Conservation (phyloP, 2,329 filamentous ascomycete genomes). For the Penicillium crustosum region DNA sequence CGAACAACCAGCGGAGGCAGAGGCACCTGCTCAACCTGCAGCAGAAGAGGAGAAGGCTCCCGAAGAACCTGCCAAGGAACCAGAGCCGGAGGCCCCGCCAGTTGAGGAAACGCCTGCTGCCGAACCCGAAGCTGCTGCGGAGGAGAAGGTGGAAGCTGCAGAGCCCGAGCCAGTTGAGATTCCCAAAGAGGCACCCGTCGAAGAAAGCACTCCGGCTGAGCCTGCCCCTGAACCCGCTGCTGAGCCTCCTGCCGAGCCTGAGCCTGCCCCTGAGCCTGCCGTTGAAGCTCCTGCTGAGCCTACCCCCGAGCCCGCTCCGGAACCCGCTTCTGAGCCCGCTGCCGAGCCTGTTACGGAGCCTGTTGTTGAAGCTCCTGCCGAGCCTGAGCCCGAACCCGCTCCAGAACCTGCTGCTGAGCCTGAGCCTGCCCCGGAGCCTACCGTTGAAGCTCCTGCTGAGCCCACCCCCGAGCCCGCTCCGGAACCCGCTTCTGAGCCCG, state of each 20-base stretch:
- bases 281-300: neutral
- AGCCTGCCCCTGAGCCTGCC: constrained; percentile 3
- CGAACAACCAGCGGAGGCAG: neutral
- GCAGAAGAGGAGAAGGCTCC: neutral
- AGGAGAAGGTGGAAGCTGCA: neutral
- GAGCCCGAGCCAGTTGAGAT: constrained; percentile 9
- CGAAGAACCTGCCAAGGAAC: constrained; percentile 8
- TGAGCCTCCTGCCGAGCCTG: neutral
- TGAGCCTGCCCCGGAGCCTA: constrained; percentile 5
- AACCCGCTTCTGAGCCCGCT: neutral
- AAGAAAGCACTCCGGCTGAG: neutral
- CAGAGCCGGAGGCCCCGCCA: constrained; percentile 9
- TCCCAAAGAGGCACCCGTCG: neutral
- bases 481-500: neutral
- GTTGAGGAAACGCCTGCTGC: constrained; percentile 11
- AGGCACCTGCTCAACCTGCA: constrained; percentile 5
- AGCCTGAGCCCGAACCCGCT: constrained; percentile 8
- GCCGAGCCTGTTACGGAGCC: neutral
- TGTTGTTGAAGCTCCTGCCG: constrained; percentile 6
- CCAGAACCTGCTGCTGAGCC: too few relatives aligned
- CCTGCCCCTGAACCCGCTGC: neutral
- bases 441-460: neutral
- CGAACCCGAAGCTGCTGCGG: neutral
- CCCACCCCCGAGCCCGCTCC: neutral
- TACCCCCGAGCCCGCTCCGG: neutral